Evolutionary conservation across 2,329 filamentous ascomycete genomes (phyloP).

Genomic region (Phialophora expanda): DNA sequence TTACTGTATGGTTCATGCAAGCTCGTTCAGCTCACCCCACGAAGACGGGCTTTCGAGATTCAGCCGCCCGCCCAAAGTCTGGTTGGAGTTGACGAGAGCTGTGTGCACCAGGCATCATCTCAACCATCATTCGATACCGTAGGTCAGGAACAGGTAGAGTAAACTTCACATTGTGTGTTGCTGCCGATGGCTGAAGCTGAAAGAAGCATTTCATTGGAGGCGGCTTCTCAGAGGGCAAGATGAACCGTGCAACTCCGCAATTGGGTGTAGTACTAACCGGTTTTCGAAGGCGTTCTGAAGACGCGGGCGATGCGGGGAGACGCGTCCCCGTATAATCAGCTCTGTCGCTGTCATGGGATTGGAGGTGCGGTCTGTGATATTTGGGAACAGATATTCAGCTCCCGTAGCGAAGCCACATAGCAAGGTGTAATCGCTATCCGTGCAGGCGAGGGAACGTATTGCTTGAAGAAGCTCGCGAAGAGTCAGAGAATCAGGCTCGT

Average conservation of each 20-base stretch:
- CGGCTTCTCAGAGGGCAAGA: background rate
- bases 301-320: background rate
- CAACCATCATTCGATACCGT: conserved; percentile 2
- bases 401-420: background rate
- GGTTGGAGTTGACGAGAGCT: background rate
- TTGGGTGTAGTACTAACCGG: conserved; percentile 7
- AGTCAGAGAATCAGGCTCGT: background rate
- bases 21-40: conserved; percentile 3
- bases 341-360: background rate
- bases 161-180: too few relatives aligned
- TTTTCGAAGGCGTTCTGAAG: conserved; percentile 24
- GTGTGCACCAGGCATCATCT: background rate
- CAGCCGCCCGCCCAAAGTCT: background rate
- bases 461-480: background rate
- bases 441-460: background rate
- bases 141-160: conserved; percentile 8
- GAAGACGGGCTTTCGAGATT: background rate
- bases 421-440: background rate
- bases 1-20: background rate
- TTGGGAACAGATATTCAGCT: background rate
- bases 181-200: background rate
- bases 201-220: background rate
- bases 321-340: background rate
- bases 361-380: background rate
- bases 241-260: conserved; percentile 1